A percentile compares a stretch with the other conserved stretches of the same genome.
phyloP scores from a whole-genome alignment of 2,329 filamentous ascomycete species.

The Aspergillus carbonarius region DNA sequence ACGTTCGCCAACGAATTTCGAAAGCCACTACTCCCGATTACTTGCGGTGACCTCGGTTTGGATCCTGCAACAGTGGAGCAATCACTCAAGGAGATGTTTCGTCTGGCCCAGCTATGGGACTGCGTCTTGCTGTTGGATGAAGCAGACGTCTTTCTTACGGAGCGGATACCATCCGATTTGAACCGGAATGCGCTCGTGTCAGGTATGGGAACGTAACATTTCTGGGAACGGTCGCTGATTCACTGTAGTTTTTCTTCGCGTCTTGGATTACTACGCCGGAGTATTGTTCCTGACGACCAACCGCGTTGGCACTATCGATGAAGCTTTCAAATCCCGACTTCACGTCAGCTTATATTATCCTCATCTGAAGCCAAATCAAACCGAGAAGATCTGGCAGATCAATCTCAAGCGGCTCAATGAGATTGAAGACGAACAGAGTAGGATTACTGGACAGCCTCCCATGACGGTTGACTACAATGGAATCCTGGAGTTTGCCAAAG shows the following conservation, averaged over 20 bases:
- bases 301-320: conserved; percentile 3
- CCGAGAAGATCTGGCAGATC: not conserved
- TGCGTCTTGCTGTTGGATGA: conserved; percentile 7
- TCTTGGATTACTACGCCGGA: conserved; percentile 1
- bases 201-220: not conserved
- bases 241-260: conserved; percentile 4
- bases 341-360: conserved; percentile 2
- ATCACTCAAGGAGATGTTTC: not conserved
- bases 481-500: not conserved
- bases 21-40: not conserved
- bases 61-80: not conserved
- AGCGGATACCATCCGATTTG: not conserved
- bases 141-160: conserved; percentile 8
- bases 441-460: not conserved
- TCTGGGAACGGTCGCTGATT: not conserved
- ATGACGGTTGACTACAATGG: not conserved
- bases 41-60: not conserved
- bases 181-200: conserved; percentile 3
- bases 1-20: not conserved
- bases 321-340: conserved; percentile 9
- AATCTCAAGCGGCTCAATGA: not conserved
- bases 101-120: not conserved
- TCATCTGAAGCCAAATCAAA: not conserved
- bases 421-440: not conserved
- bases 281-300: conserved; percentile 6